Conservation (phyloP, 2,329 filamentous ascomycete genomes). For the Penicillium expansum region DNA sequence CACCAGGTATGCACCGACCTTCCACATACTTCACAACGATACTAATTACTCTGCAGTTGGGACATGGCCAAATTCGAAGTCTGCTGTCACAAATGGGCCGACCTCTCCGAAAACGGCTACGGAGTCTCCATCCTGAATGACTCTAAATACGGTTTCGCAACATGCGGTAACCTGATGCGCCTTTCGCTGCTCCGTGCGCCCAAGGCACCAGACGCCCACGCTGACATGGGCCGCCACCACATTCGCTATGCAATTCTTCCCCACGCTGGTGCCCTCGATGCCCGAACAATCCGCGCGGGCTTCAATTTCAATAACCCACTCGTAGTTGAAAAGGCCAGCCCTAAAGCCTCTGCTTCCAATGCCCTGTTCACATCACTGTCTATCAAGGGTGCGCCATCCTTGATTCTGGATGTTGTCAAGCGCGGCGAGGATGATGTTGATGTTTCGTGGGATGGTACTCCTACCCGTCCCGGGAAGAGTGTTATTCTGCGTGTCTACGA, state of each 20-base stretch:
- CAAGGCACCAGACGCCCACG: conserved; percentile 89
- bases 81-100: conserved; percentile 91
- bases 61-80: conserved; percentile 98
- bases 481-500: conserved; percentile 86
- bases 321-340: conserved; percentile 48
- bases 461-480: conserved; percentile 68
- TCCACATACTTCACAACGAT: background rate
- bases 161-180: conserved; percentile 83
- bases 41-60: conserved; percentile 56
- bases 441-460: conserved; percentile 57
- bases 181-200: conserved; percentile 80
- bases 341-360: conserved; percentile 4
- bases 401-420: conserved; percentile 88
- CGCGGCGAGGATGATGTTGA: conserved; percentile 86
- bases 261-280: conserved; percentile 69
- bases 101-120: conserved; percentile 82
- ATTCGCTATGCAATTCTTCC: conserved; percentile 91
- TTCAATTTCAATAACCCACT: conserved; percentile 89
- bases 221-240: conserved; percentile 85
- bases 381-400: conserved; percentile 62
- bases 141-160: conserved; percentile 94
- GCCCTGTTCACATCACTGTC: conserved; percentile 57
- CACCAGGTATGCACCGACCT: conserved; percentile 62
- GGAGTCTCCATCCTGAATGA: conserved; percentile 93
- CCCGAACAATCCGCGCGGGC: conserved; percentile 74